phyloP scores from a whole-genome alignment of 805 yeast species.

The Ogataea parapolymorpha region DNA sequence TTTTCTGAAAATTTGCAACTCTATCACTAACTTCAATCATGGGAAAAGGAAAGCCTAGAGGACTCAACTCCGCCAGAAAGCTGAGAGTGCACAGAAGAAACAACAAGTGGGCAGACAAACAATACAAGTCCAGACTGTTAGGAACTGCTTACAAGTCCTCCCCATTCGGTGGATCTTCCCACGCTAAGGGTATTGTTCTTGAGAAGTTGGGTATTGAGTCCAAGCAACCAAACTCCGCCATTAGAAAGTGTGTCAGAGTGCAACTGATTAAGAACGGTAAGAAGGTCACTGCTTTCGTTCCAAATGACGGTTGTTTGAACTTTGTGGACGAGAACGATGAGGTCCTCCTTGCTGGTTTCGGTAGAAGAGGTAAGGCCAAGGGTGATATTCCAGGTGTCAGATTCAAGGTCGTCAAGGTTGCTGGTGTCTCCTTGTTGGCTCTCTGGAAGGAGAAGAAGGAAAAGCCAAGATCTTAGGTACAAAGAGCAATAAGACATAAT shows the following conservation, averaged over 20 bases:
- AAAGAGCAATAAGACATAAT: slow-evolving; percentile 12
- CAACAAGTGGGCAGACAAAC: slow-evolving; percentile 99
- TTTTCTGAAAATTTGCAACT: slow-evolving; percentile 11
- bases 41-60: slow-evolving; percentile 99
- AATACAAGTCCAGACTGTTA: slow-evolving; percentile 97
- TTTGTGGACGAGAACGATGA: slow-evolving; percentile 99
- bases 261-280: slow-evolving; percentile 99
- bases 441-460: slow-evolving; percentile 99
- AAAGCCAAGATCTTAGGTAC: slow-evolving; percentile 93
- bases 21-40: slow-evolving; percentile 39
- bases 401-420: slow-evolving; percentile 99
- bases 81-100: slow-evolving; percentile 99
- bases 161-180: slow-evolving; percentile 99
- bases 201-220: slow-evolving; percentile 99
- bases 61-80: slow-evolving; percentile 99
- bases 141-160: slow-evolving; percentile 99
- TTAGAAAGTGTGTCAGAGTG: slow-evolving; percentile 99
- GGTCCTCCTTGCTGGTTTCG: slow-evolving; percentile 99
- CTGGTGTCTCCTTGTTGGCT: slow-evolving; percentile 99
- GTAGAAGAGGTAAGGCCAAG: slow-evolving; percentile 99
- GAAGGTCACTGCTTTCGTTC: slow-evolving; percentile 99
- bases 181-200: slow-evolving; percentile 99
- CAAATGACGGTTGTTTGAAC: slow-evolving; percentile 99
- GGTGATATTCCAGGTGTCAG: slow-evolving; percentile 99
- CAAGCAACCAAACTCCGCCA: slow-evolving; percentile 99